Conservation (phyloP, 805 yeast genomes). For the Spathaspora passalidarum region DNA sequence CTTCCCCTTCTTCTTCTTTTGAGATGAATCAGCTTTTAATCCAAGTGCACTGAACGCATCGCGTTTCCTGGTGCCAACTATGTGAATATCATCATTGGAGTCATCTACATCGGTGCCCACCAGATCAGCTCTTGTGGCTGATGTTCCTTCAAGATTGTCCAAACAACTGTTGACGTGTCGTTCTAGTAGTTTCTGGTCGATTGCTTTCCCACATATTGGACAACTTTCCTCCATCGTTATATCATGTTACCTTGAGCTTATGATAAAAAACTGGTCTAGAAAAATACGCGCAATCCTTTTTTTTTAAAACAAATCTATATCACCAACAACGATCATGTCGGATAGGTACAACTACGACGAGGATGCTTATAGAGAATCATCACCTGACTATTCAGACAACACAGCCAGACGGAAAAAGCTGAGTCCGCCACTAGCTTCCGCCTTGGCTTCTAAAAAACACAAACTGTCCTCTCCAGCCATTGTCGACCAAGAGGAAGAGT, state of each 20-base stretch:
- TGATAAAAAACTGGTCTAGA: background rate
- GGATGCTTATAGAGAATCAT: background rate
- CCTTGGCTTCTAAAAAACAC: background rate
- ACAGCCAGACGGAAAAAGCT: constrained; percentile 2
- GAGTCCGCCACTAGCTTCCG: background rate
- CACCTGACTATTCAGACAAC: background rate
- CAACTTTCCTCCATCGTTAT: constrained; percentile 16
- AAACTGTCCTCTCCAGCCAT: constrained; percentile 2
- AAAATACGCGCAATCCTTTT: background rate
- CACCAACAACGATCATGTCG: background rate
- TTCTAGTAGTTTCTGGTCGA: constrained; percentile 26
- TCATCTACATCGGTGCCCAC: background rate
- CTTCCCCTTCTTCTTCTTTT: constrained; percentile 13
- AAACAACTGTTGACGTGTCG: constrained; percentile 40
- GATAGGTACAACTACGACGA: background rate
- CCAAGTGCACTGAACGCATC: constrained; percentile 35
- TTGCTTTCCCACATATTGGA: constrained; percentile 32
- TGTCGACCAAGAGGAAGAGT: constrained; percentile 18
- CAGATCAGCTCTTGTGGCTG: background rate
- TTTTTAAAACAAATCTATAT: background rate
- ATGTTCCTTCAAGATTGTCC: constrained; percentile 25
- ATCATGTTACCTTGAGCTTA: no score
- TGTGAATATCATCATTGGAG: background rate
- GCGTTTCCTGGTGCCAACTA: background rate
- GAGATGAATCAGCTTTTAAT: constrained; percentile 25